These are phyloP conservation scores for Flaveria robusta DNA, from an alignment of 129 eudicot genomes.

Conservation along the genomic window DNA sequence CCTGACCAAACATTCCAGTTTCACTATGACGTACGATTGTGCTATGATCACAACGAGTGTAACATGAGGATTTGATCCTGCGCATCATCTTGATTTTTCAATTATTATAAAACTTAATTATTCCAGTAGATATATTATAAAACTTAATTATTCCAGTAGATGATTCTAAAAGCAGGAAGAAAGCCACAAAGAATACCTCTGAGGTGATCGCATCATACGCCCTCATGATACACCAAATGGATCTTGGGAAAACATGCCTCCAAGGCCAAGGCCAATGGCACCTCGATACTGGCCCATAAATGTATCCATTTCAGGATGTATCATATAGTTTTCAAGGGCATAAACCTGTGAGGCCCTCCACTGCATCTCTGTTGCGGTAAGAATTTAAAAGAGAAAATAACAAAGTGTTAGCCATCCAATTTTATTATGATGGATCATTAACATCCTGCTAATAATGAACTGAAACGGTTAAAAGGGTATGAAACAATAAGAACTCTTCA, in stretches of 20 bases:
- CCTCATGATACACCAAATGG: slow-evolving; percentile 70
- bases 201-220: slow-evolving; percentile 69
- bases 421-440: neutral
- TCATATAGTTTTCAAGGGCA: slow-evolving; percentile 74
- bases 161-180: slow-evolving; percentile 3
- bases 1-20: no score
- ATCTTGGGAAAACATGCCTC: slow-evolving; percentile 68
- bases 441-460: no score
- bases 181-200: slow-evolving; percentile 48
- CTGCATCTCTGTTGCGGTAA: slow-evolving; percentile 80
- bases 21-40: no score
- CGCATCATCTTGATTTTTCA: no score
- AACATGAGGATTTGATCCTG: no score
- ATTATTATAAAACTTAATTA: no score
- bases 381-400: neutral
- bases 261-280: slow-evolving; percentile 65
- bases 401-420: neutral
- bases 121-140: no score
- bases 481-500: slow-evolving; percentile 28
- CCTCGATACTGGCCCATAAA: slow-evolving; percentile 55
- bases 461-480: slow-evolving; percentile 7
- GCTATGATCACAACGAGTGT: no score
- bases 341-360: slow-evolving; percentile 28
- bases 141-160: no score
- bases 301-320: slow-evolving; percentile 73